phyloP scores from a whole-genome alignment of 2,329 filamentous ascomycete species.

The Dothistroma septosporum region DNA sequence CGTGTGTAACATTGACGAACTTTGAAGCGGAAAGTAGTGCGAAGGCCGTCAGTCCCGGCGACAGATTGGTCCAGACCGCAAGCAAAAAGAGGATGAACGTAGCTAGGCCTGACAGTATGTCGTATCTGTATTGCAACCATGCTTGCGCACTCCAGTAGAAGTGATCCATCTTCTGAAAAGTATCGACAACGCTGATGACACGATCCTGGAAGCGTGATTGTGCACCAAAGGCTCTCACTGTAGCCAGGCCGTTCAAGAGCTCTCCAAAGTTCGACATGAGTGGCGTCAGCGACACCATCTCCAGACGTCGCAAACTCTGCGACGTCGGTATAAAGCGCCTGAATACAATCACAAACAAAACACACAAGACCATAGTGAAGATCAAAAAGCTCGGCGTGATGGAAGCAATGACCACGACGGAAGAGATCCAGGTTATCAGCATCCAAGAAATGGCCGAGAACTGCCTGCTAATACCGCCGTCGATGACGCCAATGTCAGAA shows the following conservation, averaged over 20 bases:
- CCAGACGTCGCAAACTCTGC: constrained; percentile 74
- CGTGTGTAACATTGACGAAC: constrained; percentile 67
- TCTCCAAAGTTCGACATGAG: constrained; percentile 91
- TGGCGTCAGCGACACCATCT: constrained; percentile 85
- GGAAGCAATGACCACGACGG: constrained; percentile 71
- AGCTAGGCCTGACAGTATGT: constrained; percentile 65
- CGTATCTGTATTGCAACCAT: constrained; percentile 80
- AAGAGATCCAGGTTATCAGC: constrained; percentile 65
- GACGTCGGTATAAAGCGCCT: constrained; percentile 74
- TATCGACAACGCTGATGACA: constrained; percentile 76
- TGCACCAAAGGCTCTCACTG: constrained; percentile 77
- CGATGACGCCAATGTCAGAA: constrained; percentile 82
- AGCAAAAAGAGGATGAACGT: constrained; percentile 70
- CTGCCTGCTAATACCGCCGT: constrained; percentile 75
- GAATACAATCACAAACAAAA: constrained; percentile 70
- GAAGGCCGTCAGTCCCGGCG: constrained; percentile 77
- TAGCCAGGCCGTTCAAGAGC: constrained; percentile 77
- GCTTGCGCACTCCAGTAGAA: constrained; percentile 86
- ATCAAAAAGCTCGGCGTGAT: constrained; percentile 73
- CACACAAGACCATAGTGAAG: constrained; percentile 65
- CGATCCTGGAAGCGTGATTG: constrained; percentile 74
- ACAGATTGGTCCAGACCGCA: constrained; percentile 69
- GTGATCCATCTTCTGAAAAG: constrained; percentile 91
- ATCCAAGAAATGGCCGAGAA: constrained; percentile 69
- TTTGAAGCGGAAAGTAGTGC: constrained; percentile 68